Evolutionary conservation across 176 grass and related monocot genomes (phyloP).

Genomic region (Avena insularis): DNA sequence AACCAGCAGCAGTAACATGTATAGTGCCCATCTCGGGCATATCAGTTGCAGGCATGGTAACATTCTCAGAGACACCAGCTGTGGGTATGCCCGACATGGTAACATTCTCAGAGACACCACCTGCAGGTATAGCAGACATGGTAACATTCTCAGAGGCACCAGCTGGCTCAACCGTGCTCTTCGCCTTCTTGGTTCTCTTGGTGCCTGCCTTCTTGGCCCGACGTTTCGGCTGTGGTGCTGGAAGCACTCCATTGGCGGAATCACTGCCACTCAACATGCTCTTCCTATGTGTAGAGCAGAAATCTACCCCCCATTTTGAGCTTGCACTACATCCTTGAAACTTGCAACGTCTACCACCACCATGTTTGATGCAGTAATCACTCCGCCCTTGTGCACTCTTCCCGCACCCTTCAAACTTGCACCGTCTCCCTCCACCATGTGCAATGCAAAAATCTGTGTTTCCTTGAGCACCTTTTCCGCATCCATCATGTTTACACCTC

Average conservation of each 20-base stretch:
- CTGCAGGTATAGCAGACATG: background rate
- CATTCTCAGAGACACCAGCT: background rate
- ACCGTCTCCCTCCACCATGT: constrained; percentile 55
- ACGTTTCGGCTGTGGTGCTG: background rate
- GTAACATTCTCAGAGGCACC: background rate
- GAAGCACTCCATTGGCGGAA: constrained; percentile 15
- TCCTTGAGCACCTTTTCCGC: constrained; percentile 51
- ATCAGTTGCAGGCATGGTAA: background rate
- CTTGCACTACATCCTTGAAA: constrained; percentile 44
- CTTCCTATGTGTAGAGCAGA: constrained; percentile 50
- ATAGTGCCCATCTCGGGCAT: background rate
- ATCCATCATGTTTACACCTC: constrained; percentile 46
- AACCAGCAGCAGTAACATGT: background rate
- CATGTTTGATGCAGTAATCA: constrained; percentile 53
- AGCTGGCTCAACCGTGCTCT: constrained; percentile 14
- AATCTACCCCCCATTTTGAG: constrained; percentile 52
- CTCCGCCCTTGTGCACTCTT: constrained; percentile 57
- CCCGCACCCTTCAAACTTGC: constrained; percentile 51
- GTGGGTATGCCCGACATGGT: background rate
- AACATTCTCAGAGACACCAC: background rate
- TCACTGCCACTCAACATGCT: background rate
- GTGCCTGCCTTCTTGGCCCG: background rate
- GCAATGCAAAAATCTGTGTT: constrained; percentile 54
- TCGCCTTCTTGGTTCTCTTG: constrained; percentile 26
- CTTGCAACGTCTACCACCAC: constrained; percentile 50